Evolutionary conservation across 83 land plant species (phyloP).

Genomic region (Thuja plicata): DNA sequence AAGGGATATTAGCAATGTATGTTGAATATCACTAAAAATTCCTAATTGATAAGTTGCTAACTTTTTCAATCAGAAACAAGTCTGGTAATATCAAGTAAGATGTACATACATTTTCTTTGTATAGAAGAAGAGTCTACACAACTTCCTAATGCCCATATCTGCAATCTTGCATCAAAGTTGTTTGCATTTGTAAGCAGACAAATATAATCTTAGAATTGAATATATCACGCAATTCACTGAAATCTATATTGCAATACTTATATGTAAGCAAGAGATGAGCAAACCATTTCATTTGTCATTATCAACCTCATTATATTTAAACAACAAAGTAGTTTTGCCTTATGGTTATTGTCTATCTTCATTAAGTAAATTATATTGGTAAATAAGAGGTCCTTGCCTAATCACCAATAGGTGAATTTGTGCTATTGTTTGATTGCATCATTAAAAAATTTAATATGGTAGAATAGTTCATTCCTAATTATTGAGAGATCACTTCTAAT

Average conservation of each 20-base stretch:
- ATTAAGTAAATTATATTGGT: too few species aligned
- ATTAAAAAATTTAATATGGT: too few species aligned
- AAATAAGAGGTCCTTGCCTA: background rate
- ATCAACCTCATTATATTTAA: too few species aligned
- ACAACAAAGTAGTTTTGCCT: too few species aligned
- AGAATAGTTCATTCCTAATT: too few species aligned
- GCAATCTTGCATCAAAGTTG: slow-evolving; percentile 98
- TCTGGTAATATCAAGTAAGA: background rate
- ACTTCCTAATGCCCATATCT: slow-evolving; percentile 99
- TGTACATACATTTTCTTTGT: slow-evolving; percentile 80
- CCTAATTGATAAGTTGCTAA: background rate
- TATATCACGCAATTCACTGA: background rate
- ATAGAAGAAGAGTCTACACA: slow-evolving; percentile 87
- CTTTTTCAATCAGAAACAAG: background rate
- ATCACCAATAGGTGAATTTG: background rate
- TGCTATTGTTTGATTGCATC: too few species aligned
- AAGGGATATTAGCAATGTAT: too few species aligned
- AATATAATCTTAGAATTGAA: slow-evolving; percentile 3
- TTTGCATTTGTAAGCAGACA: slow-evolving; percentile 39
- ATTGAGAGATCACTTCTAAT: too few species aligned
- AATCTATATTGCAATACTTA: slow-evolving; percentile 13
- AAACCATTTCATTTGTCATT: too few species aligned
- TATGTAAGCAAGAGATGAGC: background rate
- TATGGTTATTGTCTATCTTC: too few species aligned
- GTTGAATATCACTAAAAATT: background rate